Evolutionary conservation across 306 rosid genomes (phyloP), one percentile per base, ranked within the genome.

Genomic region (Canavalia gladiata): DNA sequence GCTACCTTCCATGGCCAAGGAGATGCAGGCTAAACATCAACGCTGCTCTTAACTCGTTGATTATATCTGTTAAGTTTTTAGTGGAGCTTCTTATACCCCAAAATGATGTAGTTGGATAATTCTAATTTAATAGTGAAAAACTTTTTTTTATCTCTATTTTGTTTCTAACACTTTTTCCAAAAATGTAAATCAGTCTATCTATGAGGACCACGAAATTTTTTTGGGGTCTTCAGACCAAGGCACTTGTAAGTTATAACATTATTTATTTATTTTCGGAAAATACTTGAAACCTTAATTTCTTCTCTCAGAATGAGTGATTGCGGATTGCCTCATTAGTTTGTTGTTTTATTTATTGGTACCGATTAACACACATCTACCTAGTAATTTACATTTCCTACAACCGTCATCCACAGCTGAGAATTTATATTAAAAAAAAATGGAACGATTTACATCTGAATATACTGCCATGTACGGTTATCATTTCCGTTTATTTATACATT

Each of bases 1-100:
- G 98, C 83, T 91, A 25, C 98, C 98, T 56, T 93, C 97, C 57
- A 86, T 93, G 85, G 97, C 94, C 80, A 87, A 82, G 83, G 93
- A 86, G 76, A 88, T 79, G 96, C 79, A 74, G 55, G 59, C 76
- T 35, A 86, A 86, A 35, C 46, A 8, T 67, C 67, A 25, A 30
- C 50, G 41, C 57, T 67, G 57, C 57, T 81, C 77, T 13, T 74
- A 33, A 77, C 63, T 64, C 25, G 25, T 18, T 18, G 25, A 18
- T 18, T 18, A 18, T 18, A 18, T 18, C 25, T 18, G 25, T 18
- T 18, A 18, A 18, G 25, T 75, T 80, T 65, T 12, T 57, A 70
- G 52, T 52, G 55, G 72, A 71, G 57, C 62, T 72, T 47, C 39
- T 72, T 81, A 42, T 50, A 77, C 5, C 52, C 55, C 10, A 63